Evolutionary conservation across 352 stramenopile genomes (phyloP).

Genomic region (Phytophthora fragariae): DNA sequence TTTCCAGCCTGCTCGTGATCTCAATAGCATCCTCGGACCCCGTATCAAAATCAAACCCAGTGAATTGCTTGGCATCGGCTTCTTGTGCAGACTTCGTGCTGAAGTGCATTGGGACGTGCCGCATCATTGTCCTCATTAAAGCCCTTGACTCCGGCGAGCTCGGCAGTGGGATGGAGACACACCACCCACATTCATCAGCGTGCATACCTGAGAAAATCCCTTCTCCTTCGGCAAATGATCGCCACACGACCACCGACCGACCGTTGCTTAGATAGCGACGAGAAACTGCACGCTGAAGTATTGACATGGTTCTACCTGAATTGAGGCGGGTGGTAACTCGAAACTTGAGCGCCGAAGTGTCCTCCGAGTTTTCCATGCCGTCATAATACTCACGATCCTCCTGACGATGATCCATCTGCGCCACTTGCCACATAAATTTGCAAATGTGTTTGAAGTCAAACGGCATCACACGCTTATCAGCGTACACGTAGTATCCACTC

Average conservation of each 20-base stretch:
- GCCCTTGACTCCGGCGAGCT: background rate
- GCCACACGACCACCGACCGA: conserved; percentile 18
- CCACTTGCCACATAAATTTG: conserved; percentile 13
- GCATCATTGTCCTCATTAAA: conserved; percentile 21
- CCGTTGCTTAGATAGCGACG: conserved; percentile 12
- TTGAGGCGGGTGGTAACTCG: conserved; percentile 15
- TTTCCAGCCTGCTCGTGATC: conserved; percentile 25
- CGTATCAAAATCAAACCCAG: conserved; percentile 17
- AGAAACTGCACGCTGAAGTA: conserved; percentile 16
- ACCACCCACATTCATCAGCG: conserved; percentile 27
- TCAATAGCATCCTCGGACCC: conserved; percentile 23
- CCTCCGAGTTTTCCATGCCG: conserved; percentile 16
- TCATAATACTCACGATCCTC: conserved; percentile 20
- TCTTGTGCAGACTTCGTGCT: background rate
- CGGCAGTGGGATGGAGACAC: conserved; percentile 9
- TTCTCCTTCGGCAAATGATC: conserved; percentile 27
- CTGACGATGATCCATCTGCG: conserved; percentile 26
- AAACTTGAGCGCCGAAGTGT: conserved; percentile 24
- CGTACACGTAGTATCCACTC: conserved; percentile 19
- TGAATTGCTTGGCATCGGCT: conserved; percentile 14
- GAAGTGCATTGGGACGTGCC: conserved; percentile 32
- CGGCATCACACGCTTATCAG: conserved; percentile 14
- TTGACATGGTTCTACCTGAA: conserved; percentile 21
- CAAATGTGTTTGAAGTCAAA: conserved; percentile 16
- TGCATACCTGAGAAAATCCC: conserved; percentile 32